Evolutionary conservation across 1,284 basidiomycete genomes (phyloP), one percentile per base, ranked within the genome.

Genomic region (Tausonia pullulans): DNA sequence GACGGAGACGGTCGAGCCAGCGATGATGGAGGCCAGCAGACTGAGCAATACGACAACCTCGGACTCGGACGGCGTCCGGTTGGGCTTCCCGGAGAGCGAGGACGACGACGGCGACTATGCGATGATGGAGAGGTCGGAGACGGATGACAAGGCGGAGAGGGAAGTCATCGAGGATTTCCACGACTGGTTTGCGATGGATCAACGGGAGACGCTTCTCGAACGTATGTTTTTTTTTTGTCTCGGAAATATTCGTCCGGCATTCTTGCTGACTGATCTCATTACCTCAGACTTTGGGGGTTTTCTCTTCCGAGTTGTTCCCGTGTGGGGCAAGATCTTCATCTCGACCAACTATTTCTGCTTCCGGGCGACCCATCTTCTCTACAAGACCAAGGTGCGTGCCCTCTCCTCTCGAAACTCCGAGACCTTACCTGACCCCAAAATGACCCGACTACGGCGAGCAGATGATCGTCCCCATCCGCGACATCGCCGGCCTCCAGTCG

Each of bases 401-500:
- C 14, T 11, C 11, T 41, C 5, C 39, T 10, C 14, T 13, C 10
- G 13, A 16, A 13, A 11, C 48, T 46, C 56, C 27, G 27, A 27
- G 27, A 27, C 27, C 27, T 40, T 14, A 61, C 3, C 65, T 56
- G 16, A 67, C 41, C 16, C 11, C 49, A 11, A 51, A 51, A 11
- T 11, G 49, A 27, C 27, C 27, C 39, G 27, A 54, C 3, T n/a
- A 14, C 52, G 13, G 27, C 9, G 5, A 27, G 46, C 72, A 96
- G 89, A 97, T 98, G 94, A 85, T 95, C 46, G 80, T 98, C 16
- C 95, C 95, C 5, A 84, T 96, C 63, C 83, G 83, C 60, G 94
- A 98, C 73, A 83, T 98, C 57, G 79, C 96, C 48, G 83, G 88
- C 9, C 82, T 85, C 7, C 88, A 96, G 74, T 87, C 84, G 71